phyloP scores from a whole-genome alignment of 495 filamentous ascomycete genomes.

The Massariosphaeria phaeospora region DNA sequence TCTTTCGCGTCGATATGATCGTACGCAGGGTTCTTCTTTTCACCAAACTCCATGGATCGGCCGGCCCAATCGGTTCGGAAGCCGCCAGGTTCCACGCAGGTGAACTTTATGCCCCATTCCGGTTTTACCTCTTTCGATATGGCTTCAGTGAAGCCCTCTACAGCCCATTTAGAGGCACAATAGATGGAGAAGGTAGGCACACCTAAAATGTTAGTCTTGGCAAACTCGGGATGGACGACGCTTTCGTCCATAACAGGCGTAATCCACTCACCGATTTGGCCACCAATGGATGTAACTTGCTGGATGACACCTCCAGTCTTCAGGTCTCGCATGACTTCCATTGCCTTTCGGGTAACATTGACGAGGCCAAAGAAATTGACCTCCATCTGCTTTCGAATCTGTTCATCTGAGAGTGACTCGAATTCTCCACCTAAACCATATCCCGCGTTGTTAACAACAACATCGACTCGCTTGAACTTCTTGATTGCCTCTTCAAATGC shows the following conservation, averaged over 20 bases:
- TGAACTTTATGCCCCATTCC: slow-evolving; percentile 41
- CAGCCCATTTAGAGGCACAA: slow-evolving; percentile 43
- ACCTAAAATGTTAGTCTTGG: slow-evolving; percentile 18
- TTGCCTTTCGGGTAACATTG: slow-evolving; percentile 43
- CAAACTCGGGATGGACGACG: background rate
- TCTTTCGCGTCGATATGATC: slow-evolving; percentile 45
- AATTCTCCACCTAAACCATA: slow-evolving; percentile 40
- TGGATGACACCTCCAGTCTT: slow-evolving; percentile 44
- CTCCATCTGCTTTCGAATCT: slow-evolving; percentile 40
- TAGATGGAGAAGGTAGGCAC: slow-evolving; percentile 42
- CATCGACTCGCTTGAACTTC: slow-evolving; percentile 40
- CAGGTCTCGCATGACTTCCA: slow-evolving; percentile 43
- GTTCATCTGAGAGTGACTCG: slow-evolving; percentile 35
- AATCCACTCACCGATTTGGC: slow-evolving; percentile 38
- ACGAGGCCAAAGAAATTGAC: slow-evolving; percentile 42
- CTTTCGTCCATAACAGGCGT: too few species aligned
- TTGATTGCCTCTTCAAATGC: slow-evolving; percentile 38
- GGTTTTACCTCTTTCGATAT: slow-evolving; percentile 39
- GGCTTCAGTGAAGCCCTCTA: slow-evolving; percentile 41
- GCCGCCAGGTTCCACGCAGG: slow-evolving; percentile 39
- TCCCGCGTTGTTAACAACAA: slow-evolving; percentile 41
- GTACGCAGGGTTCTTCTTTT: slow-evolving; percentile 43
- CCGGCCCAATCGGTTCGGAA: slow-evolving; percentile 41
- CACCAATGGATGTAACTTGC: slow-evolving; percentile 45
- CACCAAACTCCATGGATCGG: slow-evolving; percentile 38